phyloP scores from a whole-genome alignment of 306 rosid genomes.

The Bauhinia variegata region DNA sequence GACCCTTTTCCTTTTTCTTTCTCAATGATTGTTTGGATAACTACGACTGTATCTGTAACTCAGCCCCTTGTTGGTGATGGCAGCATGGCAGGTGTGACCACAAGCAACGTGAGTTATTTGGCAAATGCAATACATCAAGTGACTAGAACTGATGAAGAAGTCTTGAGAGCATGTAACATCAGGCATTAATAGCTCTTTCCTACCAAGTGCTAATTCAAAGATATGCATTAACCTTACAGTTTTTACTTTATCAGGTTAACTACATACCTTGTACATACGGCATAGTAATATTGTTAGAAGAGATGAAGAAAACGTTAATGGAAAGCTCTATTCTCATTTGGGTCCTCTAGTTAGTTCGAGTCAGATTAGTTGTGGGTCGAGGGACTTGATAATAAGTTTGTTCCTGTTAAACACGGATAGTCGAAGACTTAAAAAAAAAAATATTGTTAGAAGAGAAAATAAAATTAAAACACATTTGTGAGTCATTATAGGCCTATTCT shows the following conservation, averaged over 20 bases:
- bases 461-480: not conserved
- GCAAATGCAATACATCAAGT: constrained; percentile 49
- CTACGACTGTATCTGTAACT: no score
- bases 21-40: no score
- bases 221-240: constrained; percentile 1
- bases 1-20: no score
- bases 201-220: not conserved
- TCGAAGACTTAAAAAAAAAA: no score
- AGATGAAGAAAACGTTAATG: no score
- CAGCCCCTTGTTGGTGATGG: not conserved
- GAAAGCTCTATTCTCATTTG: no score
- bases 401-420: no score
- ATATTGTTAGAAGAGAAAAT: not conserved
- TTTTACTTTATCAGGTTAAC: not conserved
- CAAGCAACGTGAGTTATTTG: constrained; percentile 49
- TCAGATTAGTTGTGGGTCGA: no score
- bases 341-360: no score
- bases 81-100: constrained; percentile 54
- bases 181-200: constrained; percentile 9
- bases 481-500: not conserved
- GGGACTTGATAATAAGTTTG: no score
- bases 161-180: constrained; percentile 13
- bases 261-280: not conserved
- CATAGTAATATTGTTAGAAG: not conserved
- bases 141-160: constrained; percentile 29